Conservation (phyloP, 768 basidiomycete genomes). For the Roridomyces roridus region DNA sequence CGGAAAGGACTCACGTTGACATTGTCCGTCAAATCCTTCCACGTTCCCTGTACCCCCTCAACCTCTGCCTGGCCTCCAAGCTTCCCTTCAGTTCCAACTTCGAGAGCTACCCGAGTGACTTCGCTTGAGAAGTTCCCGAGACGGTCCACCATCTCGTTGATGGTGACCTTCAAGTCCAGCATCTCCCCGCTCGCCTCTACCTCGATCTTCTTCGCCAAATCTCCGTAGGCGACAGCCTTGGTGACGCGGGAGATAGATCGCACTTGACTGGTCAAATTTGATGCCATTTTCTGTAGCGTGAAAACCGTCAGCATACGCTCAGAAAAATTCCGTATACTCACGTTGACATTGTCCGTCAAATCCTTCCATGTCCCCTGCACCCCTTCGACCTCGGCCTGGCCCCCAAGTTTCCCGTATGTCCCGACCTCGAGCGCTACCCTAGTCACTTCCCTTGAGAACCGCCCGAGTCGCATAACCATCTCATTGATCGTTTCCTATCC, state of each 20-base stretch:
- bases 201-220: constrained; percentile 19
- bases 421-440: constrained; percentile 25
- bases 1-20: constrained; percentile 38
- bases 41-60: constrained; percentile 26
- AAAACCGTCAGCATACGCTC: too few species aligned
- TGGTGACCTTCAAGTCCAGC: constrained; percentile 24
- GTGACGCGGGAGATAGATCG: constrained; percentile 14
- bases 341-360: constrained; percentile 25
- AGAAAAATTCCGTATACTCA: constrained; percentile 40
- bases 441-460: constrained; percentile 24
- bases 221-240: constrained; percentile 23
- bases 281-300: constrained; percentile 13
- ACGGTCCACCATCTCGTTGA: constrained; percentile 26
- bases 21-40: constrained; percentile 22
- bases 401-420: constrained; percentile 23
- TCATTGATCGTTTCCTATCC: constrained; percentile 45
- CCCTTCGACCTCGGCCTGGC: constrained; percentile 23
- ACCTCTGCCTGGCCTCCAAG: constrained; percentile 23
- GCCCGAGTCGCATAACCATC: constrained; percentile 18
- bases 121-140: constrained; percentile 21
- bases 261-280: constrained; percentile 15
- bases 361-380: constrained; percentile 27
- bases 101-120: constrained; percentile 19
- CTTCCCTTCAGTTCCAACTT: constrained; percentile 21
- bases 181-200: constrained; percentile 23